Conservation (phyloP, 495 filamentous ascomycete species). For the Xylaria intraflava region DNA sequence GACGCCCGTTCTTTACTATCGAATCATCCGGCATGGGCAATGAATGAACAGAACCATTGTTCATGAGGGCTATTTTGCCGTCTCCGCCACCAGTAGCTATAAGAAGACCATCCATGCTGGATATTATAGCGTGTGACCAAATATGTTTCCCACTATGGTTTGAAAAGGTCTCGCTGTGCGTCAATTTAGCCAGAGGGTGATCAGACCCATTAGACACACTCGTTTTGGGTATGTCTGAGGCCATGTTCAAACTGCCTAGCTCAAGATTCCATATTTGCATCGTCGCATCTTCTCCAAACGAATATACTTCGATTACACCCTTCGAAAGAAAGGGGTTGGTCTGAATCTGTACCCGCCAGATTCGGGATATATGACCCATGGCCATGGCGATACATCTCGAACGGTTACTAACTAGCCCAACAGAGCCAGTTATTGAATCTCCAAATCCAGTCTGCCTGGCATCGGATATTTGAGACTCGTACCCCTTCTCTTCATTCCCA, state of each 20-base stretch:
- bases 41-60: not conserved
- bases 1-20: not conserved
- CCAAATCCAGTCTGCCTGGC: constrained; percentile 47
- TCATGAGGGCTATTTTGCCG: constrained; percentile 46
- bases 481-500: not conserved
- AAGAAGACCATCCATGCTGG: constrained; percentile 16
- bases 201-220: constrained; percentile 3
- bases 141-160: constrained; percentile 84
- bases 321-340: constrained; percentile 15
- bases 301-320: constrained; percentile 48
- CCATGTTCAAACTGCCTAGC: constrained; percentile 10
- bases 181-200: constrained; percentile 32
- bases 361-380: constrained; percentile 82
- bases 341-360: constrained; percentile 74
- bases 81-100: constrained; percentile 86
- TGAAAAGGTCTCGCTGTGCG: constrained; percentile 44
- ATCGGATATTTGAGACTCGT: constrained; percentile 18
- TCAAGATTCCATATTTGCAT: constrained; percentile 62
- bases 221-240: not conserved
- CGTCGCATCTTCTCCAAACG: constrained; percentile 74
- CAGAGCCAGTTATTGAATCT: constrained; percentile 8
- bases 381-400: constrained; percentile 51
- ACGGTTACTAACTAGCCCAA: not conserved
- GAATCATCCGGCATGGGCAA: constrained; percentile 21
- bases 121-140: constrained; percentile 63